Evolutionary conservation across 2,329 filamentous ascomycete species (phyloP).

Genomic region (Fusarium sulawesiense): DNA sequence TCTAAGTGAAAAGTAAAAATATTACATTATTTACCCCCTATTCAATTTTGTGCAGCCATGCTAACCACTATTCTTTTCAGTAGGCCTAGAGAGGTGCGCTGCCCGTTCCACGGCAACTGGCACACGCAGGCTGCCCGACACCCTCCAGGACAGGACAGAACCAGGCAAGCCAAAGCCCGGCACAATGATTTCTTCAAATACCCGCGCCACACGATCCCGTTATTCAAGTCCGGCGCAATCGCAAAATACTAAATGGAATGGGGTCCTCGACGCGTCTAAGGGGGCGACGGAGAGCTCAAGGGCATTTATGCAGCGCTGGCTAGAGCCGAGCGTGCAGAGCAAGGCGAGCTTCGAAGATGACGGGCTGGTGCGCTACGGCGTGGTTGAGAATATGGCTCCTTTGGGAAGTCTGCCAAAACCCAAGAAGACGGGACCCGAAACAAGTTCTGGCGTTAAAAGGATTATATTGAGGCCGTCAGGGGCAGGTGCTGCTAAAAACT

Average conservation of each 20-base stretch:
- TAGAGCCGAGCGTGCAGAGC: conserved; percentile 68
- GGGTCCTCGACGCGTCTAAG: conserved; percentile 54
- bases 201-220: conserved; percentile 65
- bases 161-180: conserved; percentile 18
- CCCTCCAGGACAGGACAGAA: not conserved
- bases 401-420: conserved; percentile 78
- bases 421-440: conserved; percentile 52
- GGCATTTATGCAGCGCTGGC: conserved; percentile 66
- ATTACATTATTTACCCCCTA: not conserved
- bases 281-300: conserved; percentile 54
- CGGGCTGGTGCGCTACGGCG: conserved; percentile 77
- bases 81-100: conserved; percentile 50
- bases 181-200: conserved; percentile 57
- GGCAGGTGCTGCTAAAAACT: conserved; percentile 44
- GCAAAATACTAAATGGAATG: conserved; percentile 47
- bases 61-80: conserved; percentile 31
- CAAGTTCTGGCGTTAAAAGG: conserved; percentile 52
- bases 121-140: conserved; percentile 18
- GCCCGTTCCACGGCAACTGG: conserved; percentile 44
- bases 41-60: conserved; percentile 10
- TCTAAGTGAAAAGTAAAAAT: conserved; percentile 46
- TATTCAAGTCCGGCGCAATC: conserved; percentile 65
- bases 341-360: conserved; percentile 82
- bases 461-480: conserved; percentile 60
- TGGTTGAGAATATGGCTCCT: conserved; percentile 85